A percentile compares a stretch with the other conserved stretches of the same genome.
phyloP scores from a whole-genome alignment of 179 eudicot genomes.

The Beta lomatogona region DNA sequence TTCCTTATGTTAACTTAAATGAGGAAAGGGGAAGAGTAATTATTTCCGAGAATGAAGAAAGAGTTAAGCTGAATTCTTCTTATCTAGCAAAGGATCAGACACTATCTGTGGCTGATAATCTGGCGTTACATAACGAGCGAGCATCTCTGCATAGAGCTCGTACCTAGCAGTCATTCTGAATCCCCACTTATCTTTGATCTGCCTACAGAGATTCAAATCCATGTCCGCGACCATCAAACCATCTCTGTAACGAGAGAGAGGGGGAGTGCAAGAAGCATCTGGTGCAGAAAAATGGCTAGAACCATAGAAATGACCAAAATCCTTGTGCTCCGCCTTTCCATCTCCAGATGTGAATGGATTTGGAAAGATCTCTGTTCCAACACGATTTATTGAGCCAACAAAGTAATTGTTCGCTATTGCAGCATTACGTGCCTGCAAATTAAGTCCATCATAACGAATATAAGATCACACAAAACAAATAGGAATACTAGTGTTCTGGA shows the following conservation, averaged over 20 bases:
- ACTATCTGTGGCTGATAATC: conserved; percentile 88
- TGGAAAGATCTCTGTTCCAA: conserved; percentile 90
- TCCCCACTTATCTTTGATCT: conserved; percentile 94
- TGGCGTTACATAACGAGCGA: conserved; percentile 60
- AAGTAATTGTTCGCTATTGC: conserved; percentile 95
- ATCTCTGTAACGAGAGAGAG: conserved; percentile 77
- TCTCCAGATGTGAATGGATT: conserved; percentile 99
- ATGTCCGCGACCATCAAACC: conserved; percentile 85
- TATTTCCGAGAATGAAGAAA: background rate
- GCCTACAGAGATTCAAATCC: conserved; percentile 98
- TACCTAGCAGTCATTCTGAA: conserved; percentile 95
- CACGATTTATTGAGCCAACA: conserved; percentile 94
- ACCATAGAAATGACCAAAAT: conserved; percentile 96
- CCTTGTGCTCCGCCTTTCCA: conserved; percentile 87
- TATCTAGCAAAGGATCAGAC: conserved; percentile 75
- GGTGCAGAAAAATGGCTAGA: conserved; percentile 98
- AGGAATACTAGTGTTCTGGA: background rate
- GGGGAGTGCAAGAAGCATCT: conserved; percentile 89
- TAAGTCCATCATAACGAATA: background rate
- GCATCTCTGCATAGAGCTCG: conserved; percentile 74
- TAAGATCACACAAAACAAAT: background rate
- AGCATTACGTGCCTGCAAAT: conserved; percentile 89
- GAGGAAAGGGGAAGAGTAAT: background rate
- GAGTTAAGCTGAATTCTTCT: conserved; percentile 40
- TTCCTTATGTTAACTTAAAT: background rate